Percentiles rank a stretch among this genome's conserved stretches.
Conservation (phyloP, 768 basidiomycete genomes). For the Russula sp. region DNA sequence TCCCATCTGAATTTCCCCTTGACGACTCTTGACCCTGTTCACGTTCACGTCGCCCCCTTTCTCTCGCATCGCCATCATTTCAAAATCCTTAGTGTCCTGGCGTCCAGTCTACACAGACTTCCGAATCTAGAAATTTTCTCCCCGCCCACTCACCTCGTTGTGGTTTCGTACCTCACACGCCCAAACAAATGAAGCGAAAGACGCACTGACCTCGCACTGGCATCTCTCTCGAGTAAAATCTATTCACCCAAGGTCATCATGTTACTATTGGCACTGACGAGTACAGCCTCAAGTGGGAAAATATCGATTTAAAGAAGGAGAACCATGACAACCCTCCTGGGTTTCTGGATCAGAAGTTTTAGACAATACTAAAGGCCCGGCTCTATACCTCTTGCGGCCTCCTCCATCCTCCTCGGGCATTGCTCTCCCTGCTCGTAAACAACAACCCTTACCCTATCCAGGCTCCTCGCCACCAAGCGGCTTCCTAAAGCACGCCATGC, state of each 20-base stretch:
- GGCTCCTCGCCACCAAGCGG: conserved; percentile 26
- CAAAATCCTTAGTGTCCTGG: conserved; percentile 12
- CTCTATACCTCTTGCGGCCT: conserved; percentile 24
- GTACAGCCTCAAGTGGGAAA: conserved; percentile 23
- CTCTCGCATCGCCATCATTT: conserved; percentile 16
- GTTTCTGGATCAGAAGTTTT: conserved; percentile 17
- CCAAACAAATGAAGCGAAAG: conserved; percentile 18
- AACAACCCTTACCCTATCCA: conserved; percentile 25
- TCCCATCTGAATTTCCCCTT: conserved; percentile 9
- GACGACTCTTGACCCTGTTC: conserved; percentile 23
- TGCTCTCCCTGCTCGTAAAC: conserved; percentile 10
- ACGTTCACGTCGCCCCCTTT: conserved; percentile 9
- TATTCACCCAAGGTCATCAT: conserved; percentile 17
- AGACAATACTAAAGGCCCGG: neutral
- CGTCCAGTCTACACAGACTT: neutral
- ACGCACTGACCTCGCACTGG: no score
- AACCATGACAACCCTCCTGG: conserved; percentile 3
- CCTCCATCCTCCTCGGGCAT: conserved; percentile 24
- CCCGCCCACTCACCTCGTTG: conserved; percentile 4
- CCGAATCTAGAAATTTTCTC: neutral
- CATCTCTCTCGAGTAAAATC: conserved; percentile 4
- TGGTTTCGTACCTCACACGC: conserved; percentile 22
- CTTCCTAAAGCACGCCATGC: conserved; percentile 21
- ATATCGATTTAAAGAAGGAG: conserved; percentile 28
- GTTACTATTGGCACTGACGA: conserved; percentile 20